phyloP scores from a whole-genome alignment of 2,329 filamentous ascomycete species.

The Nemania diffusa region DNA sequence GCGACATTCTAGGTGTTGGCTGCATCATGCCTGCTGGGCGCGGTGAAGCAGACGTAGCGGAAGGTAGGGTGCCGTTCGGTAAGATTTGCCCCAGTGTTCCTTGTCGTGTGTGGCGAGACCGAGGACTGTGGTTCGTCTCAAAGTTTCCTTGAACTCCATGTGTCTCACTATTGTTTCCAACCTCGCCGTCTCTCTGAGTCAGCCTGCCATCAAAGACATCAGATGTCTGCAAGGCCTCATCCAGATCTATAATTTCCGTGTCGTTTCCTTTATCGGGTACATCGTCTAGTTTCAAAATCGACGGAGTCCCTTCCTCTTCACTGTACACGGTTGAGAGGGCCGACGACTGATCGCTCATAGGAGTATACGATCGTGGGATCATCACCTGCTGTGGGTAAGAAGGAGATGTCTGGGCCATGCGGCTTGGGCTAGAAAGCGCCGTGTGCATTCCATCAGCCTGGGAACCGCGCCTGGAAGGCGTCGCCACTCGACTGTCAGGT shows the following conservation, averaged over 20 bases:
- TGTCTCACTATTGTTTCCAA: neutral
- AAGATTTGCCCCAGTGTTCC: conserved; percentile 31
- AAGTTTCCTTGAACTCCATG: neutral
- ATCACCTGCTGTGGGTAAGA: neutral
- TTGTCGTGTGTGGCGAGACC: conserved; percentile 5
- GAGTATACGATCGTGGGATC: conserved; percentile 38
- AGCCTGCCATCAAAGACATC: conserved; percentile 25
- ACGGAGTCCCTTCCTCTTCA: conserved; percentile 52
- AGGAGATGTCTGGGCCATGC: conserved; percentile 32
- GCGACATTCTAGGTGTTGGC: neutral
- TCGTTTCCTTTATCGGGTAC: conserved; percentile 5
- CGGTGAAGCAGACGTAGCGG: neutral
- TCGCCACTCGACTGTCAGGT: conserved; percentile 55
- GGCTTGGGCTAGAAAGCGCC: conserved; percentile 58
- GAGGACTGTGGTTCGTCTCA: neutral
- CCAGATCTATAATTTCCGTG: conserved; percentile 21
- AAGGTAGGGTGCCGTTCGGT: neutral
- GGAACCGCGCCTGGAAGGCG: conserved; percentile 48
- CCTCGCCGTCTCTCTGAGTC: neutral
- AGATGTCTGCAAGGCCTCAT: conserved; percentile 28
- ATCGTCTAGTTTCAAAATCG: conserved; percentile 19
- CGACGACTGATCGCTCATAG: conserved; percentile 60
- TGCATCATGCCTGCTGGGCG: neutral
- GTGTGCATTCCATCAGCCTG: conserved; percentile 50
- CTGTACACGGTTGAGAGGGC: conserved; percentile 68